phyloP scores from a whole-genome alignment of 768 basidiomycete genomes.

The Aureoboletus auriporus region DNA sequence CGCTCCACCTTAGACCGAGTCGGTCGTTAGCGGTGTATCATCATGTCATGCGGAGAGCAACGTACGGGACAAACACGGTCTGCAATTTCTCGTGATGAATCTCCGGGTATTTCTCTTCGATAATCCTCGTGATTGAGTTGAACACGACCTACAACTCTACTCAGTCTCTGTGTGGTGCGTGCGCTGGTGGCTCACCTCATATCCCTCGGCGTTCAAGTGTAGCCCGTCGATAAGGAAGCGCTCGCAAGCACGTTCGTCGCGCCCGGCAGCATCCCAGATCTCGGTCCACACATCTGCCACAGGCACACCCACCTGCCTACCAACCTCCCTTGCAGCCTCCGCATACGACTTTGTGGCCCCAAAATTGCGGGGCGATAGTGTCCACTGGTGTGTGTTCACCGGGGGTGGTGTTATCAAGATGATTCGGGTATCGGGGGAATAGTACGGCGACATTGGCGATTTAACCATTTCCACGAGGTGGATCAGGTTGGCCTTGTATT shows the following conservation, averaged over 20 bases:
- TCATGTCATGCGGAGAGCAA: slow-evolving; percentile 11
- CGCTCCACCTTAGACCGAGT: slow-evolving; percentile 17
- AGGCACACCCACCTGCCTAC: slow-evolving; percentile 47
- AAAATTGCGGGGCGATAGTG: slow-evolving; percentile 44
- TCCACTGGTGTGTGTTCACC: slow-evolving; percentile 60
- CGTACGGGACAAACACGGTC: slow-evolving; percentile 59
- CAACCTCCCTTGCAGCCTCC: slow-evolving; percentile 62
- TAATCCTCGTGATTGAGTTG: slow-evolving; percentile 53
- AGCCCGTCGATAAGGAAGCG: slow-evolving; percentile 69
- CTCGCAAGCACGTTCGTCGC: slow-evolving; percentile 48
- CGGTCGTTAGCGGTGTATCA: background rate
- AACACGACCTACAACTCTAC: slow-evolving; percentile 54
- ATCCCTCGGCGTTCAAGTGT: slow-evolving; percentile 57
- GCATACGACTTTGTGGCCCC: slow-evolving; percentile 66
- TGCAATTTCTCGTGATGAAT: slow-evolving; percentile 61
- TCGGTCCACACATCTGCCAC: slow-evolving; percentile 72
- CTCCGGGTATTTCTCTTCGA: slow-evolving; percentile 59
- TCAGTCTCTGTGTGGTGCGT: background rate
- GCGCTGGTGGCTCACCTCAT: too few relatives aligned
- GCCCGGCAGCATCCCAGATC: slow-evolving; percentile 72
- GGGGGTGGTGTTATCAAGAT: slow-evolving; percentile 86
- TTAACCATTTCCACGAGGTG: slow-evolving; percentile 60
- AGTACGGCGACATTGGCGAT: slow-evolving; percentile 55
- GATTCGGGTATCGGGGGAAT: slow-evolving; percentile 71
- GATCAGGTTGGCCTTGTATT: slow-evolving; percentile 61